Percentiles rank a stretch among this genome's conserved stretches.
phyloP scores from a whole-genome alignment of 441 rosid genomes.

The Populus hybrid region DNA sequence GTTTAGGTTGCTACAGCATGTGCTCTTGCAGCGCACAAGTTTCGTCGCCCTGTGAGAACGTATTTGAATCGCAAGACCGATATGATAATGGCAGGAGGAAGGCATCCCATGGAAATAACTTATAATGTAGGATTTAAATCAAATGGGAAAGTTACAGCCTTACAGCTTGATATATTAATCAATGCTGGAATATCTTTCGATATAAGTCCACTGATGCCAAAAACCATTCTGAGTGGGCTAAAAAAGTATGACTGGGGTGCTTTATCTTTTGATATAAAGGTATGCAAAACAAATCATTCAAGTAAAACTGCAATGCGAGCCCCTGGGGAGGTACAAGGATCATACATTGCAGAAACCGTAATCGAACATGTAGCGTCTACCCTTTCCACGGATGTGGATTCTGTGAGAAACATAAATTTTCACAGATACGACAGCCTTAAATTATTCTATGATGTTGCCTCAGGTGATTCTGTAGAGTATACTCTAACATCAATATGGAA shows the following conservation, averaged over 20 bases:
- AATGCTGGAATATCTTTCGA: conserved; percentile 62
- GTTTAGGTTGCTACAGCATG: conserved; percentile 79
- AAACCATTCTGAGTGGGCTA: conserved; percentile 28
- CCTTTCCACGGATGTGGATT: conserved; percentile 70
- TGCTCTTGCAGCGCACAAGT: conserved; percentile 79
- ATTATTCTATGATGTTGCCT: conserved; percentile 36
- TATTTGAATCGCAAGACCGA: conserved; percentile 74
- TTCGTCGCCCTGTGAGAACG: conserved; percentile 66
- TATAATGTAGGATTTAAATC: conserved; percentile 87
- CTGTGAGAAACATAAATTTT: conserved; percentile 63
- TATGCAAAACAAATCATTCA: conserved; percentile 77
- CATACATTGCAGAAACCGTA: conserved; percentile 77
- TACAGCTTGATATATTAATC: conserved; percentile 59
- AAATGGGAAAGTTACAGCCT: conserved; percentile 78
- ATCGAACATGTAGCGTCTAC: conserved; percentile 85
- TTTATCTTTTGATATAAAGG: conserved; percentile 62
- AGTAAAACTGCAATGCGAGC: conserved; percentile 80
- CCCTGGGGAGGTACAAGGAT: conserved; percentile 86
- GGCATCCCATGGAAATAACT: conserved; percentile 90
- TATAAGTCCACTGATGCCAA: conserved; percentile 58
- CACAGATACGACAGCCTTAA: conserved; percentile 59
- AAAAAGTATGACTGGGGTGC: conserved; percentile 92
- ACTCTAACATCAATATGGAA: conserved; percentile 77
- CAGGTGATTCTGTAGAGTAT: conserved; percentile 64
- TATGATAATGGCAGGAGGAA: conserved; percentile 90